Evolutionary conservation across 2,329 filamentous ascomycete species (phyloP).

Genomic region (Thermochaetoides dissita): DNA sequence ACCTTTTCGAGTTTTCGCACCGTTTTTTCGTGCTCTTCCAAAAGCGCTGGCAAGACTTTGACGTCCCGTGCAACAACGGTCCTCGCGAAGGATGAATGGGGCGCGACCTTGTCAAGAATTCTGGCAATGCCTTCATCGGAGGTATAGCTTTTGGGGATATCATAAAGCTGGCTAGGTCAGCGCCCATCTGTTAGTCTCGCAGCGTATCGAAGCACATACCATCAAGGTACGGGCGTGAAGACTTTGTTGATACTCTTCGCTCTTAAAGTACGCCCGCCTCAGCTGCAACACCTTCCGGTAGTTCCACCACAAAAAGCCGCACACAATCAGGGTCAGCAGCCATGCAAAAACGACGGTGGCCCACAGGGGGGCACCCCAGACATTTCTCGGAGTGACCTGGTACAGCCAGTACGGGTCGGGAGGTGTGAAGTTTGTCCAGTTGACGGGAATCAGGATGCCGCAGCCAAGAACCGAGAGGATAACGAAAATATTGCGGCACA

Average conservation of each 20-base stretch:
- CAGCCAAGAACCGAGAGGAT: conserved; percentile 59
- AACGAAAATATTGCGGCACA: conserved; percentile 85
- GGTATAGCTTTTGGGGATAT: conserved; percentile 63
- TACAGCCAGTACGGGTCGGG: conserved; percentile 33
- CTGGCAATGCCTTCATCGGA: conserved; percentile 79
- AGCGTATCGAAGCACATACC: conserved; percentile 26
- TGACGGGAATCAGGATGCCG: conserved; percentile 67
- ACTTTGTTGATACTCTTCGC: conserved; percentile 74
- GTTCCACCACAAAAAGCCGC: conserved; percentile 78
- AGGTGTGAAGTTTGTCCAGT: conserved; percentile 40
- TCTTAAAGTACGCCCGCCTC: conserved; percentile 69
- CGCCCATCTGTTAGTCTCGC: too few relatives aligned
- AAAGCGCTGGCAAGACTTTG: conserved; percentile 72
- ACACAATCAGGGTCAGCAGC: conserved; percentile 60
- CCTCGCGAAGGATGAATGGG: conserved; percentile 63
- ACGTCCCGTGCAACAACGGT: conserved; percentile 83
- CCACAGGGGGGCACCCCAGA: conserved; percentile 41
- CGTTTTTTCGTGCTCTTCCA: conserved; percentile 66
- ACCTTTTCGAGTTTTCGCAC: conserved; percentile 74
- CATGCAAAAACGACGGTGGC: conserved; percentile 45
- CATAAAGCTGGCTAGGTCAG: conserved; percentile 48
- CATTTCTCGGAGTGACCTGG: conserved; percentile 45
- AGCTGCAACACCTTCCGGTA: conserved; percentile 61
- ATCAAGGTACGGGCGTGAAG: conserved; percentile 62
- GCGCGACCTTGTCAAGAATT: conserved; percentile 67